Percentiles rank a stretch among this genome's conserved stretches.
phyloP scores from a whole-genome alignment of 768 basidiomycete genomes.

The Hypsizygus marmoreus region DNA sequence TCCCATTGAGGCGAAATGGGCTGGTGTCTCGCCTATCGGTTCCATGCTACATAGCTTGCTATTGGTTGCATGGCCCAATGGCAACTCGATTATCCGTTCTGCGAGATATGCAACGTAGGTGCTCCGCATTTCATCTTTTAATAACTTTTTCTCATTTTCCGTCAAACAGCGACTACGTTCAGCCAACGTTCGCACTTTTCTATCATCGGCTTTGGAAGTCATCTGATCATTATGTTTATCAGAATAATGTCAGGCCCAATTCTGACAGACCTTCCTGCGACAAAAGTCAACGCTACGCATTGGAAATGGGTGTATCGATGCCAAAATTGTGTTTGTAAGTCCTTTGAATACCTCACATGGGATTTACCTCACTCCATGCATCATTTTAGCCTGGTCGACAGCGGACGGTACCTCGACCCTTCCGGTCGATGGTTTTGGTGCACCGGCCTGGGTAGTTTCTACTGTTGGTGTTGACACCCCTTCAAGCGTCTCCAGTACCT shows the following conservation, averaged over 20 bases:
- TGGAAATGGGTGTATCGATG: constrained; percentile 73
- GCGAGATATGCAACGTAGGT: constrained; percentile 57
- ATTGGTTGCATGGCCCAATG: constrained; percentile 63
- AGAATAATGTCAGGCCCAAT: constrained; percentile 52
- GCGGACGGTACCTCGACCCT: constrained; percentile 40
- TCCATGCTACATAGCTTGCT: constrained; percentile 58
- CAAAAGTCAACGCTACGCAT: constrained; percentile 57
- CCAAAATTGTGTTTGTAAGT: constrained; percentile 64
- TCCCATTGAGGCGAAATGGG: constrained; percentile 56
- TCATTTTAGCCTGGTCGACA: constrained; percentile 40
- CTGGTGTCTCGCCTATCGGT: constrained; percentile 53
- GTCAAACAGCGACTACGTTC: constrained; percentile 46
- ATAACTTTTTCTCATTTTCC: constrained; percentile 4
- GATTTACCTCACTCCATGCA: not conserved
- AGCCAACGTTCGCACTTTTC: constrained; percentile 42
- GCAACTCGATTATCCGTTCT: constrained; percentile 51
- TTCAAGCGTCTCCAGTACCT: constrained; percentile 49
- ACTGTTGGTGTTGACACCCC: constrained; percentile 47
- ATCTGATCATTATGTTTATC: not conserved
- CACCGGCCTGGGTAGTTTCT: constrained; percentile 55
- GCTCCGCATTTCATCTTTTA: too few species aligned
- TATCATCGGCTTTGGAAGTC: not conserved
- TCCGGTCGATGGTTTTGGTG: constrained; percentile 33
- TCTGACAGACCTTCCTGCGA: constrained; percentile 52
- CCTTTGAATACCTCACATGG: too few species aligned